Evolutionary conservation across 257 asterid genomes (phyloP), one percentile per base, ranked within the genome.

Genomic region (Orobanche coerulescens): DNA sequence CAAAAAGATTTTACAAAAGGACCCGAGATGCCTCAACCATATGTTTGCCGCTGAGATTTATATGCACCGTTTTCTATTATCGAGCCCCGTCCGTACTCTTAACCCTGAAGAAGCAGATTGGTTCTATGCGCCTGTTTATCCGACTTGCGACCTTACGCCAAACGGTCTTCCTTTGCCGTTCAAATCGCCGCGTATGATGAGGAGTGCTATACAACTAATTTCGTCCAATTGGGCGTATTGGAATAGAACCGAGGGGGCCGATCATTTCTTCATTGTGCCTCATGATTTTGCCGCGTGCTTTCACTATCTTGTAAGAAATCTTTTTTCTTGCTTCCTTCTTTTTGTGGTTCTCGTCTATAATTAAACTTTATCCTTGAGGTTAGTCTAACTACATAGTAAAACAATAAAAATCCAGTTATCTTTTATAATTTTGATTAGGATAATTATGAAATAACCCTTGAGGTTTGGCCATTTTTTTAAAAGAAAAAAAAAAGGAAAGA

Each of bases 71-170:
- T 87, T 87, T 63, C 85, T 90, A 61, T 44, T 87, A 54, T 75
- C 94, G 26, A 87, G 93, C 51, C 73, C 94, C 11, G 94, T 89
- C 24, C 87, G 95, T 4, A 86, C 94, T 12, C 86, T 90, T 44
- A 87, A 90, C 70, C 97, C 97, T 0, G 93, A 84, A 69, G 97
- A 90, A 71, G 97, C 97, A 1, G 97, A 87, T 69, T 90, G 95
- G 95, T 90, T 90, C 59, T 90, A 84, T 60, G 74, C 95, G 13
- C 97, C 95, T 24, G 97, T 90, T 26, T 87, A 90, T 54, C 44
- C 85, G 11, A 87, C 96, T 56, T 87, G 96, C 53, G 94, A 90
- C 75, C 83, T 90, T 15, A 87, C 96, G 1, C 94, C 95, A 22
- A 90, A 90, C 52, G 96, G 96, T 42, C 91, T 87, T 61, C 96